Evolutionary conservation across 371 early-diverging fungal species (phyloP).

Genomic region (Mortierella sp.): DNA sequence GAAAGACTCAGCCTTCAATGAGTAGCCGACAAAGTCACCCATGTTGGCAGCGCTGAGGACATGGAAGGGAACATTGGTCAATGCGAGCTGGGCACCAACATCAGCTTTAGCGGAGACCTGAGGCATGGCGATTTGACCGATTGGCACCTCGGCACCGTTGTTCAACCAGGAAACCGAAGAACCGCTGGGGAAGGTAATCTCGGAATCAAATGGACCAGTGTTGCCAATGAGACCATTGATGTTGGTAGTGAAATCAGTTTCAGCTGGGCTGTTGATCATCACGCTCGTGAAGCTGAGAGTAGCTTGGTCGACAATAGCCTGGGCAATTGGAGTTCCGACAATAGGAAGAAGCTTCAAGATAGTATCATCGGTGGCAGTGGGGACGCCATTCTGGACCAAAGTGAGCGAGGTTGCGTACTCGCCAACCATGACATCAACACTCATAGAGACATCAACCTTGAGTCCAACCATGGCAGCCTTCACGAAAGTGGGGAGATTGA

Average conservation of each 20-base stretch:
- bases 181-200: slow-evolving; percentile 66
- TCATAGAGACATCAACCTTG: slow-evolving; percentile 64
- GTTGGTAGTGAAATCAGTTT: slow-evolving; percentile 63
- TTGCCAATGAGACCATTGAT: slow-evolving; percentile 67
- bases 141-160: slow-evolving; percentile 32
- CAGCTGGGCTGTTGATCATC: slow-evolving; percentile 63
- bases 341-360: slow-evolving; percentile 66
- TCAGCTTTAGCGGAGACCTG: slow-evolving; percentile 56
- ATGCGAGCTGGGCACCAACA: slow-evolving; percentile 66
- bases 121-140: slow-evolving; percentile 69
- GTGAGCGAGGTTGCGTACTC: slow-evolving; percentile 62
- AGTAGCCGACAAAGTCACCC: slow-evolving; percentile 65
- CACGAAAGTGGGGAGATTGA: slow-evolving; percentile 63
- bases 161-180: slow-evolving; percentile 67
- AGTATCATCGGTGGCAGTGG: slow-evolving; percentile 60
- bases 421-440: slow-evolving; percentile 62
- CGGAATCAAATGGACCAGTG: slow-evolving; percentile 71
- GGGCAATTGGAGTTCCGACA: slow-evolving; percentile 69
- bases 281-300: slow-evolving; percentile 61
- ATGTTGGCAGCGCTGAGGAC: slow-evolving; percentile 62
- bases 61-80: slow-evolving; percentile 63
- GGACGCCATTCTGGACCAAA: slow-evolving; percentile 62
- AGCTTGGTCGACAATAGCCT: slow-evolving; percentile 66
- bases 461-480: slow-evolving; percentile 67
- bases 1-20: slow-evolving; percentile 69